Evolutionary conservation across 805 yeast species (phyloP).

Genomic region (Cyberlindnera misumaiensis): DNA sequence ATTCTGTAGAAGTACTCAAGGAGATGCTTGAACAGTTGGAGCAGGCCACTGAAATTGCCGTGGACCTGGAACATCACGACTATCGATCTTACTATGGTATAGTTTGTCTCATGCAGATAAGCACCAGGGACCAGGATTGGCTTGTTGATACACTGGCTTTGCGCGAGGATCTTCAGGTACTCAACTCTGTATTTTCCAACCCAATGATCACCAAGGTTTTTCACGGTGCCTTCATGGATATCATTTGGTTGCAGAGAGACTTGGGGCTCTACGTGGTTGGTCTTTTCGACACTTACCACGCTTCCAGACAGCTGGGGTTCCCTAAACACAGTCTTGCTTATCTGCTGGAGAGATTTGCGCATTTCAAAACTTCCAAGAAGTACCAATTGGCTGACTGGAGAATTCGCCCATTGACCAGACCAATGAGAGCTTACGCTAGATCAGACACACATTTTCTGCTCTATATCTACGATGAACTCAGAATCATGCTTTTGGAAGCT

Average conservation of each 20-base stretch:
- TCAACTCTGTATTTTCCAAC: conserved; percentile 75
- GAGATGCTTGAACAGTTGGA: conserved; percentile 49
- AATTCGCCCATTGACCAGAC: conserved; percentile 68
- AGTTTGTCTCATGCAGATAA: conserved; percentile 89
- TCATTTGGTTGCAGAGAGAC: conserved; percentile 94
- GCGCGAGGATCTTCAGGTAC: conserved; percentile 57
- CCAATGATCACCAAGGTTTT: conserved; percentile 80
- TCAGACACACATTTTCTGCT: conserved; percentile 92
- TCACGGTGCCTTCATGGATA: conserved; percentile 97
- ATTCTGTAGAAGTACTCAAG: conserved; percentile 42
- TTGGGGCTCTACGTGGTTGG: conserved; percentile 86
- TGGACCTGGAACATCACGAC: conserved; percentile 96
- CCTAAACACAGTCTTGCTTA: conserved; percentile 82
- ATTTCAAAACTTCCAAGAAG: conserved; percentile 84
- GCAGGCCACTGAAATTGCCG: conserved; percentile 61
- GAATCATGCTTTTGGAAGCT: conserved; percentile 48
- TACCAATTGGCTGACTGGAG: conserved; percentile 98
- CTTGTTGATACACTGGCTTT: conserved; percentile 78
- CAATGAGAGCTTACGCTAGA: conserved; percentile 82
- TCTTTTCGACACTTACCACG: conserved; percentile 88
- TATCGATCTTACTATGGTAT: conserved; percentile 84
- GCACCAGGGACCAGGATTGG: conserved; percentile 77
- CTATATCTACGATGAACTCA: conserved; percentile 69
- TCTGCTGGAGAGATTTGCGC: conserved; percentile 70
- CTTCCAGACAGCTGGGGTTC: conserved; percentile 71